A percentile compares a stretch with the other conserved stretches of the same genome.
Conservation (phyloP, 2,329 filamentous ascomycete genomes). For the Exophiala alcalophila region DNA sequence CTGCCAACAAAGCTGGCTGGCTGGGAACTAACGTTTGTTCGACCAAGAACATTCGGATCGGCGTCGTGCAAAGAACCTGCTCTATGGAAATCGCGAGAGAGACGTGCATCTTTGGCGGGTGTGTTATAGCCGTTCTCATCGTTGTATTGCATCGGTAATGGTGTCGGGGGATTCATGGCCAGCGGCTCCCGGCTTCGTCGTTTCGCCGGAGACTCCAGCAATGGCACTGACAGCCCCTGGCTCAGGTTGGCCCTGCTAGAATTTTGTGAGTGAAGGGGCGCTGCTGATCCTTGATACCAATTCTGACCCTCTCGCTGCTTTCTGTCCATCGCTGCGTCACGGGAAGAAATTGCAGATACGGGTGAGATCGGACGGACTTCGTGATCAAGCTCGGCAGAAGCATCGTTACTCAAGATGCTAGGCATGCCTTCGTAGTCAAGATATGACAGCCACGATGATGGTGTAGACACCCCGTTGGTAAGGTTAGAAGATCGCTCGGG, state of each 20-base stretch:
- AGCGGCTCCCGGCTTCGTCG: conserved; percentile 39
- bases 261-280: conserved; percentile 2
- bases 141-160: conserved; percentile 34
- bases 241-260: conserved; percentile 9
- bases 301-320: conserved; percentile 20
- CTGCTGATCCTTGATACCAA: conserved; percentile 21
- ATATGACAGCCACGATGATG: conserved; percentile 30
- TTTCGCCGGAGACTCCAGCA: conserved; percentile 18
- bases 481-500: conserved; percentile 27
- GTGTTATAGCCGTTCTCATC: conserved; percentile 26
- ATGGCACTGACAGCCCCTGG: conserved; percentile 14
- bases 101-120: conserved; percentile 1
- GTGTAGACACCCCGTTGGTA: conserved; percentile 15
- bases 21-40: conserved; percentile 9
- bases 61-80: conserved; percentile 22
- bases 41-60: conserved; percentile 37
- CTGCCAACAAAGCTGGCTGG: conserved; percentile 34
- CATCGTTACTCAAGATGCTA: conserved; percentile 21
- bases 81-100: not conserved
- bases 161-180: conserved; percentile 47
- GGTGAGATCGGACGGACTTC: conserved; percentile 28
- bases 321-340: conserved; percentile 17
- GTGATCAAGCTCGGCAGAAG: conserved; percentile 21
- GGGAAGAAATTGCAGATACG: conserved; percentile 23
- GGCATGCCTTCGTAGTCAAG: conserved; percentile 30